phyloP scores from a whole-genome alignment of 345 rosid species.

The Psidium guajava region DNA sequence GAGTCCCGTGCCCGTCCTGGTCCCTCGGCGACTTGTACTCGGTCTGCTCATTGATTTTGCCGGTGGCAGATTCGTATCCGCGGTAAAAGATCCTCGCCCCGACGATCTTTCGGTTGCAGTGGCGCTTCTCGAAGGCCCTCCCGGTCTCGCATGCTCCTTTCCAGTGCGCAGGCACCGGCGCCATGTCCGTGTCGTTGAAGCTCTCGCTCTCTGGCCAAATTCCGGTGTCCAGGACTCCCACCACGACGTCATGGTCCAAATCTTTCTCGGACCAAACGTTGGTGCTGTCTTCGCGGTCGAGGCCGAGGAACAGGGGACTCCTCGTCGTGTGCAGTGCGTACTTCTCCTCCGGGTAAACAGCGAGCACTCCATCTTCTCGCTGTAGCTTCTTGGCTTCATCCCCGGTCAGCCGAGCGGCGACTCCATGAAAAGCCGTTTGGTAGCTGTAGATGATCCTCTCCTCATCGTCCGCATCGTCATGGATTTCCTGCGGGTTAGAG shows the following conservation, averaged over 20 bases:
- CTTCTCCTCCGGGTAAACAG: slow-evolving; percentile 43
- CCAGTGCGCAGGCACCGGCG: slow-evolving; percentile 52
- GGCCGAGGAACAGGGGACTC: slow-evolving; percentile 65
- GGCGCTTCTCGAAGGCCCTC: slow-evolving; percentile 26
- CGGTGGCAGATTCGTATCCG: slow-evolving; percentile 60
- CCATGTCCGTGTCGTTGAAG: slow-evolving; percentile 51
- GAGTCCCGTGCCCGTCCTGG: slow-evolving; percentile 75
- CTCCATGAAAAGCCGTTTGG: slow-evolving; percentile 51
- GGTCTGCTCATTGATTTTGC: slow-evolving; percentile 36
- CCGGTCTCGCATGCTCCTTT: slow-evolving; percentile 64
- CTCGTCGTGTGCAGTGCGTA: slow-evolving; percentile 69
- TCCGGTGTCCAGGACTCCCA: slow-evolving; percentile 71
- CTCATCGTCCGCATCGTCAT: slow-evolving; percentile 16
- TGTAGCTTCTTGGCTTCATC: slow-evolving; percentile 51
- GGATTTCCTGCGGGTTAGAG: slow-evolving; percentile 1
- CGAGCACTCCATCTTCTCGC: slow-evolving; percentile 39
- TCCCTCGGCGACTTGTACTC: slow-evolving; percentile 77
- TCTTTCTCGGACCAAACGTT: slow-evolving; percentile 34
- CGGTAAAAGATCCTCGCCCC: slow-evolving; percentile 54
- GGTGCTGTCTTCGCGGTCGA: slow-evolving; percentile 32
- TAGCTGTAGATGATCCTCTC: slow-evolving; percentile 61
- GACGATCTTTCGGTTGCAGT: slow-evolving; percentile 61
- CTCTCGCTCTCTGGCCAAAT: slow-evolving; percentile 75
- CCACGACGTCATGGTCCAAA: slow-evolving; percentile 56
- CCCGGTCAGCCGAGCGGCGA: slow-evolving; percentile 43